Evolutionary conservation across 495 filamentous ascomycete species (phyloP).

Genomic region (Acidomyces sp.): DNA sequence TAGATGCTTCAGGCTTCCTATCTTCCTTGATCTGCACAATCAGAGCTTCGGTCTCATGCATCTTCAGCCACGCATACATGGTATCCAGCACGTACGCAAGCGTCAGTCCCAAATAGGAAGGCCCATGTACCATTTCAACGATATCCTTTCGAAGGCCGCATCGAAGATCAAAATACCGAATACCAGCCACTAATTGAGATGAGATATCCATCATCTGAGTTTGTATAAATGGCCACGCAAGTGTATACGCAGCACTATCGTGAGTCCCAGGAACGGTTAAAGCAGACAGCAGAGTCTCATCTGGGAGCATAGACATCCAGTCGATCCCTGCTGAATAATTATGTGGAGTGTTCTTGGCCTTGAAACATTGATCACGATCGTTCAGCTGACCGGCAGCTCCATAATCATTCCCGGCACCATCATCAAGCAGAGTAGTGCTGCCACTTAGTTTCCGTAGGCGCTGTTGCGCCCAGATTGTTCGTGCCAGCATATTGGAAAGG

Average conservation of each 20-base stretch:
- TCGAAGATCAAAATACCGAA: conserved; percentile 18
- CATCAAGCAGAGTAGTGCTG: too few species aligned
- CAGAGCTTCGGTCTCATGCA: conserved; percentile 12
- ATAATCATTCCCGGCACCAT: conserved; percentile 8
- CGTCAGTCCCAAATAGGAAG: conserved; percentile 7
- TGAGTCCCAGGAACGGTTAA: conserved; percentile 20
- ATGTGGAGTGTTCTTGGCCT: background rate
- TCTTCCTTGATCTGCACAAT: conserved; percentile 20
- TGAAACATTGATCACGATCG: background rate
- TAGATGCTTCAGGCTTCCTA: conserved; percentile 6
- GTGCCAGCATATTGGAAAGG: background rate
- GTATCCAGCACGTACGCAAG: conserved; percentile 9
- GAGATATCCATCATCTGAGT: conserved; percentile 13
- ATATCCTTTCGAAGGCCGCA: conserved; percentile 13
- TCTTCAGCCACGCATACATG: conserved; percentile 15
- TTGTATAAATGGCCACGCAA: conserved; percentile 12
- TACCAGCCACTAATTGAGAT: conserved; percentile 12
- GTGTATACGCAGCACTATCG: conserved; percentile 15
- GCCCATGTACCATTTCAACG: conserved; percentile 19
- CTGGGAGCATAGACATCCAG: conserved; percentile 14
- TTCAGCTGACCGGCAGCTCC: background rate
- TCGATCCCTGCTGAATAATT: background rate
- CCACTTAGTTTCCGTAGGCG: conserved; percentile 1
- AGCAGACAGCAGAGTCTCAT: conserved; percentile 4
- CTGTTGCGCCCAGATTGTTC: conserved; percentile 1